These are phyloP conservation scores for Ganoderma resinaceum DNA, from an alignment of 1,284 basidiomycete genomes.

Conservation along the genomic window DNA sequence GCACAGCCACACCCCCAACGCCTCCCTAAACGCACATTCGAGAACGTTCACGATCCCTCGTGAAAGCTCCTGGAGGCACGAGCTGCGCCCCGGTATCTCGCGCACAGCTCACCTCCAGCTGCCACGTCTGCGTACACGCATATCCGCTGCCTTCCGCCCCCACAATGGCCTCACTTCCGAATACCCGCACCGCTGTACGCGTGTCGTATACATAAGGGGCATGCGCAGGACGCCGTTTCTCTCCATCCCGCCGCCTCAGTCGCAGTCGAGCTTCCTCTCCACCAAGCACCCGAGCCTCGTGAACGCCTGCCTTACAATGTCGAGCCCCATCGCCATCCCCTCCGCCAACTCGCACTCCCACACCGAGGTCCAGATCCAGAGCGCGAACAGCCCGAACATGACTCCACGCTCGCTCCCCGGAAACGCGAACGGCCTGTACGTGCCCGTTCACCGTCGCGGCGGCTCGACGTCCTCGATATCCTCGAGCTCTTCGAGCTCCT, in stretches of 20 bases:
- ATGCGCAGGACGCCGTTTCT: not conserved
- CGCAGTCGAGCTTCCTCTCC: slow-evolving; percentile 1
- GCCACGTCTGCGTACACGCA: not conserved
- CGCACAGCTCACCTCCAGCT: not conserved
- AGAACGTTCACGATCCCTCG: not conserved
- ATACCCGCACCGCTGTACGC: not conserved
- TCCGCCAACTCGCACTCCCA: slow-evolving; percentile 17
- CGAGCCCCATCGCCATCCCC: slow-evolving; percentile 37
- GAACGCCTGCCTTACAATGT: slow-evolving; percentile 30
- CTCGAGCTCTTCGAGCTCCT: slow-evolving; percentile 18
- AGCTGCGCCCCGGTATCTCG: not conserved
- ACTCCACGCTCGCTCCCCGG: slow-evolving; percentile 24
- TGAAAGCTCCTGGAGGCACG: not conserved
- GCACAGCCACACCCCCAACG: not conserved
- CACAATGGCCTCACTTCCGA: not conserved
- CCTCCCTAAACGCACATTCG: not conserved
- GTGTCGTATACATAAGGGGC: not conserved
- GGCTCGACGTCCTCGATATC: slow-evolving; percentile 25
- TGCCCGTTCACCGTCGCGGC: slow-evolving; percentile 38
- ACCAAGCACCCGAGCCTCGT: not conserved
- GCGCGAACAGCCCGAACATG: slow-evolving; percentile 6
- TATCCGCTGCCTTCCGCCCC: not conserved
- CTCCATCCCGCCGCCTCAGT: slow-evolving; percentile 6
- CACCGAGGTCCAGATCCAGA: too few species aligned
- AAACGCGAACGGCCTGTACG: slow-evolving; percentile 28